These are phyloP conservation scores for Colletotrichum caudatum DNA, from an alignment of 2,329 filamentous ascomycete species.

Conservation along the genomic window DNA sequence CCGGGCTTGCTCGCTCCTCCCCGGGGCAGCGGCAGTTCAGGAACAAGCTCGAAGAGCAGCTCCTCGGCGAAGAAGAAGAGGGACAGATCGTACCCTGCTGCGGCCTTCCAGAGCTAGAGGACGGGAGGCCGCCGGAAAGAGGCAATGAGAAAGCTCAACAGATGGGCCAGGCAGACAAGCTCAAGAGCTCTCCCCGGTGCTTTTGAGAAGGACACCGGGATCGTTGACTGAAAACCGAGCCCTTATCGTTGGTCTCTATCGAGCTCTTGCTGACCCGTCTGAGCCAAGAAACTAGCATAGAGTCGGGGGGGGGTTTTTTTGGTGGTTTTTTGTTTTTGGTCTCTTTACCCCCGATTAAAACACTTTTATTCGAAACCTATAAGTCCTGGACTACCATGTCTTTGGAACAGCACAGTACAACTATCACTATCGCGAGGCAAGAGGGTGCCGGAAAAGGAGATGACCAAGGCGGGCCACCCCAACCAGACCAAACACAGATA, in stretches of 20 bases:
- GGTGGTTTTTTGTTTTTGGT: no score
- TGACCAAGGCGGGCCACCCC: background rate
- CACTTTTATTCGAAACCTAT: background rate
- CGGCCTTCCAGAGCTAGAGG: constrained; percentile 65
- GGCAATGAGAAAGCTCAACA: background rate
- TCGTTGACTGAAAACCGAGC: background rate
- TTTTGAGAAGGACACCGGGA: background rate
- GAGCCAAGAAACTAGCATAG: background rate
- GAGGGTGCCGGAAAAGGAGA: background rate
- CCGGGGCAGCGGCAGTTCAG: constrained; percentile 50
- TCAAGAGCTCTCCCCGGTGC: background rate
- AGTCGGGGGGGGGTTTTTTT: background rate
- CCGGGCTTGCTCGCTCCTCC: constrained; percentile 45
- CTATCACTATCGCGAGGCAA: background rate
- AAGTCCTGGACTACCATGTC: no score
- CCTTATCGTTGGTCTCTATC: no score
- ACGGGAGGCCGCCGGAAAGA: background rate
- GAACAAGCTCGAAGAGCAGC: constrained; percentile 68
- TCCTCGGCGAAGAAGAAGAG: constrained; percentile 67
- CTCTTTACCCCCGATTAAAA: background rate
- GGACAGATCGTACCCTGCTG: constrained; percentile 71
- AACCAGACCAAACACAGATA: constrained; percentile 7
- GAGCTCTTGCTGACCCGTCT: no score
- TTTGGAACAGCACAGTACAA: background rate
- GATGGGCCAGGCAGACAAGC: background rate